Percentiles rank a stretch among this genome's conserved stretches.
phyloP scores from a whole-genome alignment of 2,329 filamentous ascomycete genomes.

The Trichoderma sp. region DNA sequence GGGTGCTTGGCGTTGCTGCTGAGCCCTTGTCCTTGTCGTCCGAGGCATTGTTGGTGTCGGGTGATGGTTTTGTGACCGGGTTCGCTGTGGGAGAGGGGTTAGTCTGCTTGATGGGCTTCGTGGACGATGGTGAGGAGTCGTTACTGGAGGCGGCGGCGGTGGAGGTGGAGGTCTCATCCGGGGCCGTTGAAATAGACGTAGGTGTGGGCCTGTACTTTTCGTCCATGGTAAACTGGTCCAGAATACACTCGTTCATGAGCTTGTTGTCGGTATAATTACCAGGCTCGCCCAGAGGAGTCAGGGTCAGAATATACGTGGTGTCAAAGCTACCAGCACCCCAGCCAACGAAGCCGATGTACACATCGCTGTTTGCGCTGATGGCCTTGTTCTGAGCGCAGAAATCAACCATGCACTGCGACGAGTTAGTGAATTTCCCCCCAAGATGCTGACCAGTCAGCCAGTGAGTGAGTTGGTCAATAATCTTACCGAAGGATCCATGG shows the following conservation, averaged over 20 bases:
- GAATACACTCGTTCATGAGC: conserved; percentile 44
- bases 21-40: not conserved
- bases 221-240: conserved; percentile 36
- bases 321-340: conserved; percentile 48
- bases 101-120: not conserved
- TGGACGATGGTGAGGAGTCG: not conserved
- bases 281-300: conserved; percentile 37
- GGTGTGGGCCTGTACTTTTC: conserved; percentile 4
- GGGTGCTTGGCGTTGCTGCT: not conserved
- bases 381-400: conserved; percentile 49
- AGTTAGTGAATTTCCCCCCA: conserved; percentile 12
- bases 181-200: not conserved
- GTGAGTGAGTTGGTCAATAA: not conserved
- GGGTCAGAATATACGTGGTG: conserved; percentile 40
- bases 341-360: conserved; percentile 46
- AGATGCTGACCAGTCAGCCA: not conserved
- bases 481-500: conserved; percentile 40
- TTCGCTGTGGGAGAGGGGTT: not conserved
- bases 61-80: not conserved
- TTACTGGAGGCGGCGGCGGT: not conserved
- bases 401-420: conserved; percentile 38
- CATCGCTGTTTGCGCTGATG: conserved; percentile 47
- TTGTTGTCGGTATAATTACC: conserved; percentile 37
- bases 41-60: conserved; percentile 1
- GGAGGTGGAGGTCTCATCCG: not conserved